Conservation (phyloP, 345 rosid genomes). For the Gossypium thurberi region DNA sequence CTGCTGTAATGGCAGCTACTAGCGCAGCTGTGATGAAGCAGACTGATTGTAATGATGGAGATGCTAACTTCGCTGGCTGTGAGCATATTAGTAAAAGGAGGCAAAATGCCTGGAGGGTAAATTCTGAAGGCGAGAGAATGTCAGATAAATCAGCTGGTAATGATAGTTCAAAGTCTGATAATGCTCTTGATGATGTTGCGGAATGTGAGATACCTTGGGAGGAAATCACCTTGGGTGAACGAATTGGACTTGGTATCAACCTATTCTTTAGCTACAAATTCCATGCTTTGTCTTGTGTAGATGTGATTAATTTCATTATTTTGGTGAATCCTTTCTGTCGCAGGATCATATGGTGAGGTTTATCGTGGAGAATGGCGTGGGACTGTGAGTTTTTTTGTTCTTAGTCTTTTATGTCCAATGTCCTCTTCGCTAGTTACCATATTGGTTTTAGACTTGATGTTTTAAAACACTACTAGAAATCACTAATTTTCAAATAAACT, state of each 20-base stretch:
- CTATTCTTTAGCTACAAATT: conserved; percentile 18
- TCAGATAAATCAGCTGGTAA: conserved; percentile 55
- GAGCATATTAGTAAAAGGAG: conserved; percentile 42
- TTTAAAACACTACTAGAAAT: not conserved
- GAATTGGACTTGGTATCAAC: conserved; percentile 87
- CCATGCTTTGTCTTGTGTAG: conserved; percentile 14
- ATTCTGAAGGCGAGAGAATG: conserved; percentile 54
- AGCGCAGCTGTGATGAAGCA: conserved; percentile 69
- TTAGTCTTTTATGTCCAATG: conserved; percentile 3
- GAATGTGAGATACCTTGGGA: conserved; percentile 90
- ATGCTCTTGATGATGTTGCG: conserved; percentile 68
- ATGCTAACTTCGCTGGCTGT: conserved; percentile 40
- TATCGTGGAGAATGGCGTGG: conserved; percentile 98
- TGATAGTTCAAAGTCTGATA: conserved; percentile 62
- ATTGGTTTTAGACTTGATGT: not conserved
- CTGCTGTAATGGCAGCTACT: conserved; percentile 90
- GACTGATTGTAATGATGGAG: conserved; percentile 53
- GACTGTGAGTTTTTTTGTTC: conserved; percentile 61
- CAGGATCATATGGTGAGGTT: conserved; percentile 97
- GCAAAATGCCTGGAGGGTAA: conserved; percentile 25
- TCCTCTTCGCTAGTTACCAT: not conserved
- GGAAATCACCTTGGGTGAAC: conserved; percentile 83
- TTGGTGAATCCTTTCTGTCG: conserved; percentile 25
- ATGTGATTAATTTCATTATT: not conserved
- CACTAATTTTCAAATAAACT: not conserved